Base-by-base conservation (phyloP, 2,329 filamentous ascomycete species). In the Nigrospora oryzae region DNA sequence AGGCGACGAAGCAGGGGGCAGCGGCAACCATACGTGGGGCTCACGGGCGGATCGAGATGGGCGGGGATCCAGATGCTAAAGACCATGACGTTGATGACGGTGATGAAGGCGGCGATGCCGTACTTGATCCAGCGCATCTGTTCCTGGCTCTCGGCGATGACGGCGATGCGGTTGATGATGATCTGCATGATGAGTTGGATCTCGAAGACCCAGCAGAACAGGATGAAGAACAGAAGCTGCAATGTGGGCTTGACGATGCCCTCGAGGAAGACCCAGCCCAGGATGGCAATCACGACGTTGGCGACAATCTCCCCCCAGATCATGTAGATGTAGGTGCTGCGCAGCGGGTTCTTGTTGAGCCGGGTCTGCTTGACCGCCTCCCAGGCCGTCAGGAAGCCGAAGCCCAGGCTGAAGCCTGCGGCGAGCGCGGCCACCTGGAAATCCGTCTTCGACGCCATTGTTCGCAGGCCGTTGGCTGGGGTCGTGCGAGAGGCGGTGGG, bases 31-130 rank as follows among this genome's bases (percentile, higher is more conserved):
- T 15, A 42, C 40, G 40, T 30, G 12, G 30, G 14, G 33, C 31
- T 35, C 12, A 34, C 31, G 11, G 40, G 40, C 10, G 33, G 33
- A 1, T 30, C n/a, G 16, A 42, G 13, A 30, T 42, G 40, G 23
- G 70, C 64, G 0, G 73, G 73, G 28, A 75, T 67, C 71, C 73
- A 75, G 36, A 75, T 69, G 46, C 59, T 62, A 46, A 71, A 74
- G 19, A 75, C 72, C 23, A 65, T 67, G 45, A 75, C 62, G 49
- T 75, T 75, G 53, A 75, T 65, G 30, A 60, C 15, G 13, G 63
- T 66, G 48, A 75, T 69, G 30, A 69, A 15, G 11, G 59, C 31
- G 1, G 67, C 55, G 11, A 66, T 59, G 2, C 55, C 57, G 60
- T 63, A 63, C 50, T 73, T 74, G 30, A 76, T 53, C 30, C 48